These are phyloP conservation scores for Annulohypoxylon moriforme DNA, from an alignment of 495 filamentous ascomycete species.

Conservation along the genomic window DNA sequence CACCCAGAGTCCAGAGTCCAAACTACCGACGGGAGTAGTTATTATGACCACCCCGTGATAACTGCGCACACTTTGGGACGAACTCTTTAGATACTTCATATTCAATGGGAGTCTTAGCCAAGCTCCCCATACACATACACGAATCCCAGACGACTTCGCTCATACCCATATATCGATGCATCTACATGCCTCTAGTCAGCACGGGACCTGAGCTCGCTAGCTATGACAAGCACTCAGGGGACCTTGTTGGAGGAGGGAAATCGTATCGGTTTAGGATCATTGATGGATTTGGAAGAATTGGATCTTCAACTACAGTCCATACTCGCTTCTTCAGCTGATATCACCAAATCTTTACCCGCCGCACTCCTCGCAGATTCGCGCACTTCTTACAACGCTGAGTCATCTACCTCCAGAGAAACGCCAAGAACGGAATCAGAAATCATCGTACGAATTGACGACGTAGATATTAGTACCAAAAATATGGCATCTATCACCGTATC, in stretches of 20 bases:
- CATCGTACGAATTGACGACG: constrained; percentile 44
- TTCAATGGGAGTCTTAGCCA: constrained; percentile 48
- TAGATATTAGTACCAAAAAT: constrained; percentile 35
- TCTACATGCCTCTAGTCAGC: constrained; percentile 25
- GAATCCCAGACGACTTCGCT: constrained; percentile 42
- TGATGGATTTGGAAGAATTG: constrained; percentile 42
- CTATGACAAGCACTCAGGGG: constrained; percentile 46
- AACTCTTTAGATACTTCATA: constrained; percentile 24
- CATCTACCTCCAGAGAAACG: constrained; percentile 39
- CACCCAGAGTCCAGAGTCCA: constrained; percentile 7
- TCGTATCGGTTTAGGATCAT: constrained; percentile 31
- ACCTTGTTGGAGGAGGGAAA: constrained; percentile 43
- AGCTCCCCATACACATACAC: constrained; percentile 37
- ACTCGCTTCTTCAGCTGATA: constrained; percentile 35
- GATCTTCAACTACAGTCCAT: constrained; percentile 42
- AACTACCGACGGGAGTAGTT: constrained; percentile 23
- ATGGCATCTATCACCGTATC: constrained; percentile 30
- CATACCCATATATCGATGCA: constrained; percentile 49
- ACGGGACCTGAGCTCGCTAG: constrained; percentile 41
- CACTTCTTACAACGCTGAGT: constrained; percentile 31
- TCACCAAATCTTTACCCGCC: constrained; percentile 41
- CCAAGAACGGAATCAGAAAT: constrained; percentile 46
- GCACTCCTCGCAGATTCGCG: constrained; percentile 32
- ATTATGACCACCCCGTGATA: constrained; percentile 22
- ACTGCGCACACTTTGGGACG: constrained; percentile 21